Evolutionary conservation across 352 stramenopile species (phyloP), one percentile per base, ranked within the genome.

Genomic region (Pythium dissimile): DNA sequence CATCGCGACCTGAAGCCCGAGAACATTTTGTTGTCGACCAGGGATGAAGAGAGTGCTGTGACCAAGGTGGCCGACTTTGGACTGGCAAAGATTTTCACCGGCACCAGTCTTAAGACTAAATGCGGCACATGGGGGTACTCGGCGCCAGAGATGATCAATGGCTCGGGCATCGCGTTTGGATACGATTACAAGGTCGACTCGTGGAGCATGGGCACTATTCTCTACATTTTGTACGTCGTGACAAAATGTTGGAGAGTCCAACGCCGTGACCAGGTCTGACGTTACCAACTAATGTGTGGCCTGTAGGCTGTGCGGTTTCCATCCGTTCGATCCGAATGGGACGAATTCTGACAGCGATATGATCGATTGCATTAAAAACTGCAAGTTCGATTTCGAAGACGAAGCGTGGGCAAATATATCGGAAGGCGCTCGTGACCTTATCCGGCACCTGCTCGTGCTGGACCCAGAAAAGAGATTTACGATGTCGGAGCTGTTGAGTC

Each of bases 131-230:
- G 80, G 80, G 81, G 77, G 3, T 92, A 90, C 55, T 91, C 83
- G 2, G 86, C 84, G 0, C 86, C 86, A 0, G 85, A 92, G 67
- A 94, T 95, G 82, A 89, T 94, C 53, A 89, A 71, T 13, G 84
- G 84, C 3, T 89, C 79, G 6, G 80, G 70, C 12, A 60, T 77
- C 8, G 62, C 69, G 15, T 92, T 92, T 42, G 77, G 80, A 10
- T 95, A 93, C 57, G 80, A 93, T 54, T 82, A 68, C 31, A 94
- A 94, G 46, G 86, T 94, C 18, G 86, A 95, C 42, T 88, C 86
- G 30, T 95, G 86, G 86, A 92, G 84, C 59, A 67, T 95, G n/a
- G 85, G 85, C 35, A 89, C 80, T 2, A 91, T 93, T 37, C 52
- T 95, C 44, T 93, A 95, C 64, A 95, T 93, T 66, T 57, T 95